Evolutionary conservation across 2,329 filamentous ascomycete species (phyloP).

Genomic region (Nemania serpens): DNA sequence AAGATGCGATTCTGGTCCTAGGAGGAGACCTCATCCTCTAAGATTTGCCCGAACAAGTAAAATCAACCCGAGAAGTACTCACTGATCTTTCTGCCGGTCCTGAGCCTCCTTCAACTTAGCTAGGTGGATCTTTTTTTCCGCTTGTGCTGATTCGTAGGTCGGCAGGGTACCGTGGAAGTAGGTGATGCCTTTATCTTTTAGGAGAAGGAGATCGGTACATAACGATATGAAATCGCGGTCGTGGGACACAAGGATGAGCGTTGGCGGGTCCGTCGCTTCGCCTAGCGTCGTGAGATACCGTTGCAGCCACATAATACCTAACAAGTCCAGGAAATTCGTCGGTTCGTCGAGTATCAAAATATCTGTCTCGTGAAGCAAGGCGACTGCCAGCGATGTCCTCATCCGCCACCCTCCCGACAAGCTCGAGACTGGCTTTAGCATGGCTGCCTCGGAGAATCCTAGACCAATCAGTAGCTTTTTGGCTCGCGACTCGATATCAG

Average conservation of each 20-base stretch:
- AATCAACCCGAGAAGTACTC: not conserved
- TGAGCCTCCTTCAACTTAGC: conserved; percentile 80
- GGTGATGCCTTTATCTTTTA: conserved; percentile 72
- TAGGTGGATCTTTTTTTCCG: conserved; percentile 70
- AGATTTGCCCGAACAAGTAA: not conserved
- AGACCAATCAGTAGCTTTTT: conserved; percentile 70
- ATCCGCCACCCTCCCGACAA: conserved; percentile 81
- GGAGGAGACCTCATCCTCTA: too few relatives aligned
- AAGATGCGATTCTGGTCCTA: too few relatives aligned
- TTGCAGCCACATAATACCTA: conserved; percentile 86
- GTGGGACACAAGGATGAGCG: conserved; percentile 80
- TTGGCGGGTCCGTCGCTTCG: conserved; percentile 59
- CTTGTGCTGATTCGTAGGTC: conserved; percentile 70
- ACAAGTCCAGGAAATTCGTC: conserved; percentile 82
- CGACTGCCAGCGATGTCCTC: conserved; percentile 67
- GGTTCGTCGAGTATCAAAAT: conserved; percentile 85
- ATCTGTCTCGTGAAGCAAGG: conserved; percentile 73
- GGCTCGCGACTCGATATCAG: conserved; percentile 68
- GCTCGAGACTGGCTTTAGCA: conserved; percentile 63
- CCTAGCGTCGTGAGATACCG: conserved; percentile 66
- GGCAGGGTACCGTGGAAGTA: conserved; percentile 78
- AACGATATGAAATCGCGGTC: conserved; percentile 80
- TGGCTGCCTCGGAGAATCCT: conserved; percentile 68
- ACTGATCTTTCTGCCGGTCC: conserved; percentile 76
- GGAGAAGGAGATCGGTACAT: conserved; percentile 76